Evolutionary conservation across 83 land plant species (phyloP).

Genomic region (Diphasiastrum complanatum): DNA sequence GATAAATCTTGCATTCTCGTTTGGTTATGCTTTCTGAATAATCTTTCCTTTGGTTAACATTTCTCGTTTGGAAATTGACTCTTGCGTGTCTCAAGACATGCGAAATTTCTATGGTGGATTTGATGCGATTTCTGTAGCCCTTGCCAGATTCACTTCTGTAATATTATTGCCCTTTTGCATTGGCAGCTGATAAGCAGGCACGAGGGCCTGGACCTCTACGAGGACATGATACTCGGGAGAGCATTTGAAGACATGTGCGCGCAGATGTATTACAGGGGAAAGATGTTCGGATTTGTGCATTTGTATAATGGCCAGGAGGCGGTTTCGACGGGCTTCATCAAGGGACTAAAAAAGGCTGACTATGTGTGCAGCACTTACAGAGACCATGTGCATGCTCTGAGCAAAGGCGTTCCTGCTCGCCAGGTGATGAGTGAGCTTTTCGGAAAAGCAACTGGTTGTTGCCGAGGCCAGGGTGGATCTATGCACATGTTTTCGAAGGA

Average conservation of each 20-base stretch:
- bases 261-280: constrained; percentile 11
- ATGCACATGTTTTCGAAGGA: constrained; percentile 19
- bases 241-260: constrained; percentile 14
- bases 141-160: too few relatives aligned
- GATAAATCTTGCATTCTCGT: too few relatives aligned
- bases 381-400: constrained; percentile 14
- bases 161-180: too few relatives aligned
- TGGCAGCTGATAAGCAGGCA: constrained; percentile 7
- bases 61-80: too few relatives aligned
- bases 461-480: constrained; percentile 12
- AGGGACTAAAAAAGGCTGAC: constrained; percentile 5
- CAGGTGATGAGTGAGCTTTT: constrained; percentile 14
- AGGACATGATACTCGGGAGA: constrained; percentile 11
- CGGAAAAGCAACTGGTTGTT: constrained; percentile 16
- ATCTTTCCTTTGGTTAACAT: too few relatives aligned
- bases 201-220: constrained; percentile 7
- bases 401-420: constrained; percentile 15
- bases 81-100: too few relatives aligned
- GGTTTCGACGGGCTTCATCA: constrained; percentile 16
- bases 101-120: too few relatives aligned
- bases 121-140: too few relatives aligned
- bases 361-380: constrained; percentile 17
- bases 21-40: too few relatives aligned
- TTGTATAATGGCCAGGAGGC: constrained; percentile 17
- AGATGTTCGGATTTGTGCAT: constrained; percentile 17